phyloP scores from a whole-genome alignment of 2,329 filamentous ascomycete species.

The Aspergillus novofumigatus region DNA sequence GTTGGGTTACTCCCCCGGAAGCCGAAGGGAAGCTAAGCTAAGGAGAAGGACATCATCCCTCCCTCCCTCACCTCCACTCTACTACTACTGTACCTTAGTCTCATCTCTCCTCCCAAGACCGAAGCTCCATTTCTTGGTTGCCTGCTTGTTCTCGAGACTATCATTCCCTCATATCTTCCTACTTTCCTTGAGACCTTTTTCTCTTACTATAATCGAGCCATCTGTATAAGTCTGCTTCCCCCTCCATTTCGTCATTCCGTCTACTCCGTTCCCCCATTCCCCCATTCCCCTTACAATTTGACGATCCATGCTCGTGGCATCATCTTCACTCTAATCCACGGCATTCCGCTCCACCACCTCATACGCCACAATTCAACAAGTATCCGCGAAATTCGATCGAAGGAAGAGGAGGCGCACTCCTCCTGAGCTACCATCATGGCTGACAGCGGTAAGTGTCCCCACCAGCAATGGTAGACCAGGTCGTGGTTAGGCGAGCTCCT shows the following conservation, averaged over 20 bases:
- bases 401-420: constrained; percentile 26
- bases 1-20: background rate
- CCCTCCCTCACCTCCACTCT: background rate
- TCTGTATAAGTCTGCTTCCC: constrained; percentile 1
- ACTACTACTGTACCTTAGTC: too few species aligned
- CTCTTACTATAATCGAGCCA: background rate
- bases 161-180: background rate
- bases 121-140: background rate
- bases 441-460: constrained; percentile 28
- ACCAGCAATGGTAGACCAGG: background rate
- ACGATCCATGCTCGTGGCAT: constrained; percentile 25
- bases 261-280: background rate
- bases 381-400: constrained; percentile 10
- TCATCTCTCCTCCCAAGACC: background rate
- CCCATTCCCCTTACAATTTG: constrained; percentile 15
- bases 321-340: constrained; percentile 21
- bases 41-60: background rate
- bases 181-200: background rate
- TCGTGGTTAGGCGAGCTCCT: constrained; percentile 12
- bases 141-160: background rate
- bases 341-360: constrained; percentile 15
- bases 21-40: background rate
- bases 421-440: constrained; percentile 29
- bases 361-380: constrained; percentile 10
- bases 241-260: background rate